Conservation (phyloP, 257 asterid species). For the Osmanthus fragrans region DNA sequence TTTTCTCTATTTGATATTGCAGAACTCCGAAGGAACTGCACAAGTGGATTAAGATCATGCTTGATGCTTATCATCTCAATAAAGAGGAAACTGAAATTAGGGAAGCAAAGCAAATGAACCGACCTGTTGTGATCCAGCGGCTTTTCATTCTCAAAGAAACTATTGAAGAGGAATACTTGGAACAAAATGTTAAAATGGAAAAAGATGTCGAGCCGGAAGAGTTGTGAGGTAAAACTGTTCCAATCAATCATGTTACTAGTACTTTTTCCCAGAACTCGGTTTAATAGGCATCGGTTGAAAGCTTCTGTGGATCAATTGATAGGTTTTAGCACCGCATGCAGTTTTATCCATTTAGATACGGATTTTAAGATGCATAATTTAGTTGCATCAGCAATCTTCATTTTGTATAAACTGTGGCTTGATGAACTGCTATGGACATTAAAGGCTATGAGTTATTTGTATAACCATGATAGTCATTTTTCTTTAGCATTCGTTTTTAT, state of each 20-base stretch:
- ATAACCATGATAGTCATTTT: not conserved
- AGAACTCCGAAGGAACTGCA: conserved; percentile 95
- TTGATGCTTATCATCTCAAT: conserved; percentile 81
- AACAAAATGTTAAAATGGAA: conserved; percentile 36
- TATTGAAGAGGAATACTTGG: conserved; percentile 86
- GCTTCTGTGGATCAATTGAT: conserved; percentile 6
- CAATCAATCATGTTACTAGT: not conserved
- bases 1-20: conserved; percentile 21
- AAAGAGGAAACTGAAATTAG: conserved; percentile 84
- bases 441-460: not conserved
- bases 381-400: conserved; percentile 9
- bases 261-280: not conserved
- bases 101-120: conserved; percentile 81
- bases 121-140: conserved; percentile 85
- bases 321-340: not conserved
- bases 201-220: conserved; percentile 35
- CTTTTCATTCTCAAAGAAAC: conserved; percentile 83
- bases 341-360: conserved; percentile 13
- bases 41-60: conserved; percentile 88
- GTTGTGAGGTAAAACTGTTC: conserved; percentile 19
- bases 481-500: not conserved
- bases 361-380: not conserved
- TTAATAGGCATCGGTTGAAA: not conserved
- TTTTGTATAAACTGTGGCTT: conserved; percentile 8
- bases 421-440: not conserved